phyloP scores from a whole-genome alignment of 2,329 filamentous ascomycete genomes.

The Penicillium glabrum region DNA sequence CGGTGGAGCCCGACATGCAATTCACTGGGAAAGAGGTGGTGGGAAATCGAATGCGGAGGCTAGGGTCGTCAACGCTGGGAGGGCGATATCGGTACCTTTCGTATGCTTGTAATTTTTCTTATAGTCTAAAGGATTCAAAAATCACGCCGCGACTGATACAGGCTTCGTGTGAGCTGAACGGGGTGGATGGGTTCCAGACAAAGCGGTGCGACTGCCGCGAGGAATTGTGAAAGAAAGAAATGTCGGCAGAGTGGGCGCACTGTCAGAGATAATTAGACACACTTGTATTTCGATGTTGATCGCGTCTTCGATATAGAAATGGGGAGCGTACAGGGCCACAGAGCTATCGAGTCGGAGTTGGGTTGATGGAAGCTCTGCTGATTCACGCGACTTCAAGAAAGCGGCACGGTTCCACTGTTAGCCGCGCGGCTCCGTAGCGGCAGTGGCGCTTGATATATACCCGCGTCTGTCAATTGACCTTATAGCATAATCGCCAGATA shows the following conservation, averaged over 20 bases:
- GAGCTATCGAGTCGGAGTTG: background rate
- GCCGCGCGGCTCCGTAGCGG: conserved; percentile 7
- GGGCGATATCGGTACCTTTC: conserved; percentile 8
- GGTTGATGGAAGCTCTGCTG: conserved; percentile 4
- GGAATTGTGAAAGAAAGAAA: background rate
- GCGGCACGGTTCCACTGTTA: conserved; percentile 8
- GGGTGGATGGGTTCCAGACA: background rate
- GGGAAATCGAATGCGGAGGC: background rate
- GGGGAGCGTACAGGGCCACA: background rate
- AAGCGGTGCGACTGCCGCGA: background rate
- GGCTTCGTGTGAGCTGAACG: background rate
- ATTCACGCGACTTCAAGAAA: conserved; percentile 12
- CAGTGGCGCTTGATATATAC: background rate
- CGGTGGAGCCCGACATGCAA: background rate
- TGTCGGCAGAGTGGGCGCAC: background rate
- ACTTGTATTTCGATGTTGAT: background rate
- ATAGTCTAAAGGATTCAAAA: background rate
- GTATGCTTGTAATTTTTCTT: background rate
- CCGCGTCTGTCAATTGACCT: background rate
- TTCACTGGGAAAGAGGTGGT: background rate
- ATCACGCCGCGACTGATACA: background rate
- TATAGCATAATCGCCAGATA: background rate
- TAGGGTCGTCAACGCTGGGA: background rate
- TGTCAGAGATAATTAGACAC: background rate
- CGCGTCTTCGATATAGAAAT: background rate